Conservation (phyloP, 2,329 filamentous ascomycete genomes). For the Stachybotrys elegans region DNA sequence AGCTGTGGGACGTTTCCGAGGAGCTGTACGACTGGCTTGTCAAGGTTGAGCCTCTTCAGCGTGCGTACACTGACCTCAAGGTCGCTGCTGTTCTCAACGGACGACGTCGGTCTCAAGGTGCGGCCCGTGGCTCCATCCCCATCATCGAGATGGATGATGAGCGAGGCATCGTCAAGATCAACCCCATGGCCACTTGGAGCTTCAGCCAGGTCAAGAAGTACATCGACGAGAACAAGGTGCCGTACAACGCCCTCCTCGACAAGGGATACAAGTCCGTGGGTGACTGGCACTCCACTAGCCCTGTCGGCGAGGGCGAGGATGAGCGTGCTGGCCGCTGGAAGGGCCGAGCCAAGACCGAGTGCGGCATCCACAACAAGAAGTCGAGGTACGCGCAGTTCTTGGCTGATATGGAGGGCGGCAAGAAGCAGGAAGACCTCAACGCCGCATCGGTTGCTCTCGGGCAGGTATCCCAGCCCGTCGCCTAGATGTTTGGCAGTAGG, state of each 20-base stretch:
- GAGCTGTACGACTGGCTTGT: constrained; percentile 95
- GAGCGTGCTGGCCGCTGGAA: constrained; percentile 97
- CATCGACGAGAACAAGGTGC: constrained; percentile 78
- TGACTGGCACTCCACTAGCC: constrained; percentile 95
- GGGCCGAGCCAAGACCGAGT: constrained; percentile 92
- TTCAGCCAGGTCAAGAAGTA: constrained; percentile 89
- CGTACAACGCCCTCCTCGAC: constrained; percentile 89
- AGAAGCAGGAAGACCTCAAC: constrained; percentile 41
- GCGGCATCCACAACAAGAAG: constrained; percentile 97
- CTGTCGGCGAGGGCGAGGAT: constrained; percentile 86
- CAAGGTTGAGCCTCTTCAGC: constrained; percentile 94
- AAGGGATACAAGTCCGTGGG: constrained; percentile 96
- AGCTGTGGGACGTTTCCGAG: constrained; percentile 78
- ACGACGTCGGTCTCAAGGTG: constrained; percentile 85
- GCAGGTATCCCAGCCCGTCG: constrained; percentile 20
- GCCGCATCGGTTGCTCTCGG: constrained; percentile 16
- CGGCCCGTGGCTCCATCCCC: constrained; percentile 82
- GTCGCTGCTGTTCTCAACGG: constrained; percentile 91
- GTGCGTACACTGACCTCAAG: constrained; percentile 80
- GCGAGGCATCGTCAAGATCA: constrained; percentile 90
- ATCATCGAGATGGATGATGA: constrained; percentile 90
- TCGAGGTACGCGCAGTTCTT: constrained; percentile 88
- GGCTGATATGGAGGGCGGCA: constrained; percentile 65
- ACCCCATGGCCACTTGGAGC: constrained; percentile 90
- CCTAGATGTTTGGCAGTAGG: constrained; percentile 7